Evolutionary conservation across 2,329 filamentous ascomycete species (phyloP).

Genomic region (Alternaria sp.): DNA sequence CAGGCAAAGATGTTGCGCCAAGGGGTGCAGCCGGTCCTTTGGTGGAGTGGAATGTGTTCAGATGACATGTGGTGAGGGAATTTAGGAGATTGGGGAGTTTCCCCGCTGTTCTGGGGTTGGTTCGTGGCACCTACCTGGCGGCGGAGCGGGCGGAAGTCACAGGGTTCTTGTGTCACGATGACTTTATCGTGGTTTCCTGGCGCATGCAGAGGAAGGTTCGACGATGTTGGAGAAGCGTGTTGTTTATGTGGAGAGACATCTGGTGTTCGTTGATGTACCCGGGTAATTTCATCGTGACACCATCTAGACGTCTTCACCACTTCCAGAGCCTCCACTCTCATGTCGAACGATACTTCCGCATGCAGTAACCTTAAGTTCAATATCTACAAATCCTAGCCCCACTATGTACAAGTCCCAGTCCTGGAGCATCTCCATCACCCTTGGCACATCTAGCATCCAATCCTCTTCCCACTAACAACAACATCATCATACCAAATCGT

Average conservation of each 20-base stretch:
- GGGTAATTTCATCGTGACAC: too few species aligned
- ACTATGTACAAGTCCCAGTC: neutral
- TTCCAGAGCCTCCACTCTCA: neutral
- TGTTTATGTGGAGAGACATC: neutral
- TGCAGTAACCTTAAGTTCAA: neutral
- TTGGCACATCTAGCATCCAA: conserved; percentile 53
- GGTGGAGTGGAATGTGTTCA: neutral
- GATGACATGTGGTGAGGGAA: conserved; percentile 1
- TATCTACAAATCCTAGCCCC: neutral
- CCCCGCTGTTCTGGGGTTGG: neutral
- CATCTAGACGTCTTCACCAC: neutral
- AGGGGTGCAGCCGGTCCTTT: neutral
- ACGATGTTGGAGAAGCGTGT: neutral
- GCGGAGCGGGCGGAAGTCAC: neutral
- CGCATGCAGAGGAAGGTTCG: neutral
- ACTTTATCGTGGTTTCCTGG: neutral
- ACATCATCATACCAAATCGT: conserved; percentile 71
- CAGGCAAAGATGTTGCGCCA: neutral
- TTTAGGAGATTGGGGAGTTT: neutral
- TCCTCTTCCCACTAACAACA: conserved; percentile 55
- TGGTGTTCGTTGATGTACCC: neutral
- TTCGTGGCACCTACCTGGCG: neutral
- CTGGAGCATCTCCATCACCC: neutral
- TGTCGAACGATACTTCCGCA: neutral
- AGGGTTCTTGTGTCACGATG: neutral